phyloP scores from a whole-genome alignment of 768 basidiomycete genomes.

The Amanita rimosa region DNA sequence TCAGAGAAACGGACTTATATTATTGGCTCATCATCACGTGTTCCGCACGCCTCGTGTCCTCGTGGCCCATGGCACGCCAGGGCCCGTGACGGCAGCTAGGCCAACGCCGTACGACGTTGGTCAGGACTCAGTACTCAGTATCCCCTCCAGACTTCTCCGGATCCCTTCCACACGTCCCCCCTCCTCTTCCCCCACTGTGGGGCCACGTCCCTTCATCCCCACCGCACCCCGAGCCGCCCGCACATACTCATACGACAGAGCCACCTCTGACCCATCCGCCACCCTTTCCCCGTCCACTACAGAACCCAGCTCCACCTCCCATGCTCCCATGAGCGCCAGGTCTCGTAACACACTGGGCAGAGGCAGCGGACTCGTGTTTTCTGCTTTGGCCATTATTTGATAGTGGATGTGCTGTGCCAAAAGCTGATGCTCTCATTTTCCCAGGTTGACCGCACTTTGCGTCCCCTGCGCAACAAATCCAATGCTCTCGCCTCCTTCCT shows the following conservation, averaged over 20 bases:
- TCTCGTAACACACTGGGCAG: constrained; percentile 56
- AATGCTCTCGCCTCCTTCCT: constrained; percentile 19
- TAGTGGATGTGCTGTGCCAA: too few species aligned
- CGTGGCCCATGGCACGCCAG: too few species aligned
- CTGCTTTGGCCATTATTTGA: constrained; percentile 12
- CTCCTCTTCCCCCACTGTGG: constrained; percentile 40
- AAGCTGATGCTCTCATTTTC: constrained; percentile 6
- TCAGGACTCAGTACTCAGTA: constrained; percentile 17
- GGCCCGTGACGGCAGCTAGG: too few species aligned
- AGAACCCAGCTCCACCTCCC: constrained; percentile 27
- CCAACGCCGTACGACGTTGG: too few species aligned
- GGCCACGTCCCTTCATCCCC: constrained; percentile 36
- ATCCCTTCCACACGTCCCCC: constrained; percentile 44
- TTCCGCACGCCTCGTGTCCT: too few species aligned
- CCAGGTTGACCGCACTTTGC: constrained; percentile 24
- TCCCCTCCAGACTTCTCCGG: constrained; percentile 42
- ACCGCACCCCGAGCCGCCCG: constrained; percentile 46
- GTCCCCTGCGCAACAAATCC: constrained; percentile 38
- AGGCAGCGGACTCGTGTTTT: constrained; percentile 38
- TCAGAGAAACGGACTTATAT: constrained; percentile 12
- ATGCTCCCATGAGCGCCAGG: constrained; percentile 58
- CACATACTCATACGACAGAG: constrained; percentile 49
- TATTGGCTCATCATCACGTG: constrained; percentile 17
- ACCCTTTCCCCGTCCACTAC: constrained; percentile 14
- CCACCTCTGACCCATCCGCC: constrained; percentile 21